These are phyloP conservation scores for Annulohypoxylon stygium DNA, from an alignment of 495 filamentous ascomycete species.

Conservation along the genomic window DNA sequence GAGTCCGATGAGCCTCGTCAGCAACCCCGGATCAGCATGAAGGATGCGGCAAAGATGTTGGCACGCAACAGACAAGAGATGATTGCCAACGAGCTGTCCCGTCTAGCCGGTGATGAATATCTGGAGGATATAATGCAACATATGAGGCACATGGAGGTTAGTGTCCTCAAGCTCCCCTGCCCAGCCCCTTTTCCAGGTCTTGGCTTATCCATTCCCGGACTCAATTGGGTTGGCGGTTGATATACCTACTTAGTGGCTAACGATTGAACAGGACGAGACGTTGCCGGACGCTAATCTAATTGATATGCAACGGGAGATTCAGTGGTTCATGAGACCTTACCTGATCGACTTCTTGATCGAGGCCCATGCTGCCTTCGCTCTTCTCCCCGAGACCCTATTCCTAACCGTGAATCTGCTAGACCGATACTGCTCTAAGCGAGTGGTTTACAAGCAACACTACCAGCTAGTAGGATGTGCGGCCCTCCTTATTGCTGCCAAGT, in stretches of 20 bases:
- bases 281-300: slow-evolving; percentile 96
- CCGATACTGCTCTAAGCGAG: slow-evolving; percentile 94
- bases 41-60: slow-evolving; percentile 79
- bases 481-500: slow-evolving; percentile 97
- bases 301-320: slow-evolving; percentile 98
- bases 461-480: slow-evolving; percentile 97
- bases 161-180: slow-evolving; percentile 16
- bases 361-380: slow-evolving; percentile 93
- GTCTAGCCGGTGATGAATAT: slow-evolving; percentile 85
- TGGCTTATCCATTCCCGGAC: background rate
- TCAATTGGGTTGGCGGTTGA: slow-evolving; percentile 16
- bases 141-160: slow-evolving; percentile 96
- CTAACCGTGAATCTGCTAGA: slow-evolving; percentile 97
- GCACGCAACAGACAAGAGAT: slow-evolving; percentile 82
- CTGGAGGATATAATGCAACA: slow-evolving; percentile 92
- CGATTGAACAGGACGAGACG: slow-evolving; percentile 76
- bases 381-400: slow-evolving; percentile 94
- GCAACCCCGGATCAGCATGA: slow-evolving; percentile 65
- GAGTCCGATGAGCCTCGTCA: slow-evolving; percentile 75
- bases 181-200: slow-evolving; percentile 3
- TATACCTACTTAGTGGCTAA: background rate
- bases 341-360: slow-evolving; percentile 98
- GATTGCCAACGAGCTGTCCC: slow-evolving; percentile 89
- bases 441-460: slow-evolving; percentile 99
- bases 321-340: slow-evolving; percentile 99